phyloP scores from a whole-genome alignment of 176 grass and related monocot species.

The Canna indica region DNA sequence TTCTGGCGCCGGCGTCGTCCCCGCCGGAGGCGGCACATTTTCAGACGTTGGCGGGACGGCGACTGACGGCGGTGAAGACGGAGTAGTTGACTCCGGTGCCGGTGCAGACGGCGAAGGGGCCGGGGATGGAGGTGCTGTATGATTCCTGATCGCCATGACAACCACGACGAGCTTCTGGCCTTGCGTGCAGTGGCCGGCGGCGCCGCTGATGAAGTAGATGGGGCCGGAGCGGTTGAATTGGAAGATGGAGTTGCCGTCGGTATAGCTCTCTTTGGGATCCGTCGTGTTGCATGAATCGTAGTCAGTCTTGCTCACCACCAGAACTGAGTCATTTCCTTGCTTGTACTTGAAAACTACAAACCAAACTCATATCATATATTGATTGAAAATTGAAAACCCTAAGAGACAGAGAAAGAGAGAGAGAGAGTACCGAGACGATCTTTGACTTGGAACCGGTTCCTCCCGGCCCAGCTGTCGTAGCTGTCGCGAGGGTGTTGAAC shows the following conservation, averaged over 20 bases:
- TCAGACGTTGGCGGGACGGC: neutral
- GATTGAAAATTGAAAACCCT: neutral
- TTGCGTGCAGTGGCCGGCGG: constrained; percentile 28
- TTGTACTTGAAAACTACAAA: constrained; percentile 62
- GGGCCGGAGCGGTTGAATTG: constrained; percentile 30
- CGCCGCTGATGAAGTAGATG: constrained; percentile 61
- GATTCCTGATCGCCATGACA: constrained; percentile 38
- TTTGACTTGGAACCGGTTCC: constrained; percentile 5
- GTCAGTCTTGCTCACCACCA: constrained; percentile 41
- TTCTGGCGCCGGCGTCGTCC: neutral
- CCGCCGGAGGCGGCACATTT: neutral
- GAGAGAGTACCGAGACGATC: neutral
- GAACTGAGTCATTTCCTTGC: constrained; percentile 36
- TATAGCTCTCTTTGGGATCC: constrained; percentile 20
- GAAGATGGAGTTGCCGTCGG: constrained; percentile 38
- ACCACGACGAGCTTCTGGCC: constrained; percentile 46
- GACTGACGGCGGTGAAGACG: neutral
- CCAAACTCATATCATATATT: neutral
- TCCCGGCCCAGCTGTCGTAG: neutral
- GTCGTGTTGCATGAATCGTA: constrained; percentile 57
- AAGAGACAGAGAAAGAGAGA: neutral
- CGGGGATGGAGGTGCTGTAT: neutral
- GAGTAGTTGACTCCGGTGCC: neutral
- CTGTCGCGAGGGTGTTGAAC: neutral
- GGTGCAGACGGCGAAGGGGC: neutral